phyloP scores from a whole-genome alignment of 768 basidiomycete genomes.

The Amanita molliuscula region DNA sequence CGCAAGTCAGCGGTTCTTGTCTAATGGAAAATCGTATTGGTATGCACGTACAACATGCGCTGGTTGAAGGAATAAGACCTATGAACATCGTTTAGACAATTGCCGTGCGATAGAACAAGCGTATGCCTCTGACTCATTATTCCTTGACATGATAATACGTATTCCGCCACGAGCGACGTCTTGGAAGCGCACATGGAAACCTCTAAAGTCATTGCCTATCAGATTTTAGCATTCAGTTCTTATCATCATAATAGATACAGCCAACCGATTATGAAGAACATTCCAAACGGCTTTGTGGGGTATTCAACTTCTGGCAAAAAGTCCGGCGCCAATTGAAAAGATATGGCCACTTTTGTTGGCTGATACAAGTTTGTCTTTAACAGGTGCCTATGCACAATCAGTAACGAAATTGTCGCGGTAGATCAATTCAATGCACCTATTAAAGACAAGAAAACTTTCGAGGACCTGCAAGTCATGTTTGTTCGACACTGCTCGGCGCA shows the following conservation, averaged over 20 bases:
- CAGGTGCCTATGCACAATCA: slow-evolving; percentile 45
- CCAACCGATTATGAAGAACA: slow-evolving; percentile 85
- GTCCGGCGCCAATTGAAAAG: slow-evolving; percentile 87
- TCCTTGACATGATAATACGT: slow-evolving; percentile 87
- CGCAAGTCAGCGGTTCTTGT: background rate
- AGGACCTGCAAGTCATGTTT: slow-evolving; percentile 93
- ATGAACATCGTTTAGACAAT: background rate
- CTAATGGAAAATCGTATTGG: background rate
- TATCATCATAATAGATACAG: slow-evolving; percentile 10
- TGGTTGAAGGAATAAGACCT: slow-evolving; percentile 97
- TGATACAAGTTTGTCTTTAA: slow-evolving; percentile 99
- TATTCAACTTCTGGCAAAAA: slow-evolving; percentile 96
- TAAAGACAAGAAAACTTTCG: slow-evolving; percentile 92
- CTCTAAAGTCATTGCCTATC: slow-evolving; percentile 73
- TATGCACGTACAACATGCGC: slow-evolving; percentile 52
- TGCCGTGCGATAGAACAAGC: background rate
- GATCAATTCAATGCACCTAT: slow-evolving; percentile 50
- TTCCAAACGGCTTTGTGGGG: slow-evolving; percentile 86
- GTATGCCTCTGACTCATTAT: slow-evolving; percentile 59
- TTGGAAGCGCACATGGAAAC: slow-evolving; percentile 91
- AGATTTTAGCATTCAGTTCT: background rate
- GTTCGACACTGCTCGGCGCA: slow-evolving; percentile 74
- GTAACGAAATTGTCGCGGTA: background rate
- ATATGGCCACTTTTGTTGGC: slow-evolving; percentile 93
- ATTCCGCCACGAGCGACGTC: slow-evolving; percentile 98